Percentiles rank a stretch among this genome's conserved stretches.
phyloP scores from a whole-genome alignment of 805 yeast genomes.

The Torulaspora delbrueckii region DNA sequence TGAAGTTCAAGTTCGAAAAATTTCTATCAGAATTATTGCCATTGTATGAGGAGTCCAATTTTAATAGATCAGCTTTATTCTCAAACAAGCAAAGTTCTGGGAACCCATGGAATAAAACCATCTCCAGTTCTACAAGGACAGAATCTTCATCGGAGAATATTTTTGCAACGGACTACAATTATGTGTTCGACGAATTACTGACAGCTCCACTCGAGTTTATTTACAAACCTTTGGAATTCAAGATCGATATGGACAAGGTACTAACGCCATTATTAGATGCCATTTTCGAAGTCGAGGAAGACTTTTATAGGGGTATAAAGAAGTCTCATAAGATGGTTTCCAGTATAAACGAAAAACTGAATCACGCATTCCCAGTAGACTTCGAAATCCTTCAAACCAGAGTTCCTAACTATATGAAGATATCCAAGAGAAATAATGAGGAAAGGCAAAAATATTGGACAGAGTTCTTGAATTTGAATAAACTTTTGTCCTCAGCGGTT shows the following conservation, averaged over 20 bases:
- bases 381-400: slow-evolving; percentile 8
- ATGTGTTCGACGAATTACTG: slow-evolving; percentile 19
- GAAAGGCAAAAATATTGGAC: slow-evolving; percentile 18
- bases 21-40: slow-evolving; percentile 29
- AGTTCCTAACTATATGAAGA: slow-evolving; percentile 18
- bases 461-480: slow-evolving; percentile 1
- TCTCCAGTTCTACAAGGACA: slow-evolving; percentile 16
- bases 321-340: slow-evolving; percentile 8
- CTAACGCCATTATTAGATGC: slow-evolving; percentile 19
- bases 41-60: slow-evolving; percentile 28
- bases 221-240: slow-evolving; percentile 14
- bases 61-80: slow-evolving; percentile 25
- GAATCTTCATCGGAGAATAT: slow-evolving; percentile 11
- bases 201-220: slow-evolving; percentile 23
- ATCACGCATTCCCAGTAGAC: slow-evolving; percentile 17
- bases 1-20: slow-evolving; percentile 24
- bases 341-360: slow-evolving; percentile 16
- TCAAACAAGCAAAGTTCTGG: slow-evolving; percentile 19
- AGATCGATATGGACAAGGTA: slow-evolving; percentile 17
- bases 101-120: slow-evolving; percentile 20
- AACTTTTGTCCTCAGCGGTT: slow-evolving; percentile 5
- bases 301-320: slow-evolving; percentile 18
- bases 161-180: slow-evolving; percentile 22
- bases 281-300: slow-evolving; percentile 23
- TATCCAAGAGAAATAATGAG: slow-evolving; percentile 11